Evolutionary conservation across 2,329 filamentous ascomycete genomes (phyloP), one percentile per base, ranked within the genome.

Genomic region (Fonsecaea pugnacius): DNA sequence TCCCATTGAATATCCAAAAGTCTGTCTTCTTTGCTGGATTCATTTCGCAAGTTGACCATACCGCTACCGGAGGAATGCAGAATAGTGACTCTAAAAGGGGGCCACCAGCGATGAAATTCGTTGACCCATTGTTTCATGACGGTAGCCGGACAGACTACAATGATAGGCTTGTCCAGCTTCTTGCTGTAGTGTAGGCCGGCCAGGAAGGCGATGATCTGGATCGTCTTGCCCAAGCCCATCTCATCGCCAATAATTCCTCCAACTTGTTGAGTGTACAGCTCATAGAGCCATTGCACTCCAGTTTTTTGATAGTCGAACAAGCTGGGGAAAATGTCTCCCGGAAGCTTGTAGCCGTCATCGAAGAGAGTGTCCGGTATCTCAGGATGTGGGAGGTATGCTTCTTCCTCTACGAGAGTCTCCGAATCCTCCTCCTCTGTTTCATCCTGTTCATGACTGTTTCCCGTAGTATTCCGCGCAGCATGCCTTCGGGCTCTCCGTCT

Each of bases 41-140:
- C 87, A 56, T 79, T 81, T 51, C 80, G 79, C 27, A 96, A 82
- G 69, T 96, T 92, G 59, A 97, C 80, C 94, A 99, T 98, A 18
- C 95, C 96, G 75, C 92, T 98, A 2, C 95, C 95, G 4, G 95
- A 97, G 0, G 92, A 92, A 75, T 99, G 95, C 55, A 99, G 77
- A 67, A 99, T 98, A 0, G 93, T 96, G 4, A 99, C 95, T 48
- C 96, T 87, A 35, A 99, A 82, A n/a, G 95, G 89, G n/a, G 95
- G 95, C 96, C 96, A 99, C 96, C 96, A 99, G 12, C 89, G 88
- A 77, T 99, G 96, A 71, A 99, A 98, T 74, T 99, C 95, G 69
- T 96, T 96, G 12, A 97, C 95, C 95, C 95, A 99, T 75, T 99
- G 95, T 66, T 92, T 90, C 79, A 99, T 89, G 27, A 99, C 90